These are phyloP conservation scores for Acanthamoeba triangularis DNA, from an alignment of 208 protist species.

Conservation along the genomic window DNA sequence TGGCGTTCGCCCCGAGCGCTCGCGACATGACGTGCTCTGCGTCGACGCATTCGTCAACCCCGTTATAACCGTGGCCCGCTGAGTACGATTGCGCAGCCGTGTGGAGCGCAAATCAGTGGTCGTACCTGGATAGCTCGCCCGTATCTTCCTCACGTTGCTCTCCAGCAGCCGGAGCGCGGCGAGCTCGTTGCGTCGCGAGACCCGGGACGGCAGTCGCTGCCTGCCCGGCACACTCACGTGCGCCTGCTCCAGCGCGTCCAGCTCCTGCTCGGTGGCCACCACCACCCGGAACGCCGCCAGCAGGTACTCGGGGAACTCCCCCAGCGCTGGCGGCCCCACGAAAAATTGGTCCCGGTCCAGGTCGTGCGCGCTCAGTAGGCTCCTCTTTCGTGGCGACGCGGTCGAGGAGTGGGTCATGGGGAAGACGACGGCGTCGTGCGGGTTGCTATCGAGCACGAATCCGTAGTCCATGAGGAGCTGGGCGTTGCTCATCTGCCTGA, in stretches of 20 bases:
- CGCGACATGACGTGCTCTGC: too few relatives aligned
- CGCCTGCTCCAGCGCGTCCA: neutral
- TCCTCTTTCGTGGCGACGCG: neutral
- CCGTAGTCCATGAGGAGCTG: constrained; percentile 13
- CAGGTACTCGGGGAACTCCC: neutral
- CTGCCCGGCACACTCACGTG: too few relatives aligned
- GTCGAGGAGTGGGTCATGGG: neutral
- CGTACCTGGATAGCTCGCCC: neutral
- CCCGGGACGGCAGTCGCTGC: neutral
- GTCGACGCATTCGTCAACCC: too few relatives aligned
- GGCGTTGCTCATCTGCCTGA: neutral
- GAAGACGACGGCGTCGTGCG: neutral
- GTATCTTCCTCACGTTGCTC: neutral
- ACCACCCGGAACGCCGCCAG: neutral
- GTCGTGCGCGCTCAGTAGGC: neutral
- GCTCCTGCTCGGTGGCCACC: constrained; percentile 1
- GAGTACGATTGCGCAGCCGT: too few relatives aligned
- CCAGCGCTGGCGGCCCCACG: neutral
- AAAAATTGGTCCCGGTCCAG: neutral
- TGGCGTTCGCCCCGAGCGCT: too few relatives aligned
- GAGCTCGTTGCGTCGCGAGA: constrained; percentile 1
- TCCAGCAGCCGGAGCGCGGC: neutral
- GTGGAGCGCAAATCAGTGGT: too few relatives aligned
- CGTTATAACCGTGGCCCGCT: too few relatives aligned
- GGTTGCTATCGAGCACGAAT: neutral